Evolutionary conservation across 495 filamentous ascomycete species (phyloP).

Genomic region (Lineolata rhizophorae): DNA sequence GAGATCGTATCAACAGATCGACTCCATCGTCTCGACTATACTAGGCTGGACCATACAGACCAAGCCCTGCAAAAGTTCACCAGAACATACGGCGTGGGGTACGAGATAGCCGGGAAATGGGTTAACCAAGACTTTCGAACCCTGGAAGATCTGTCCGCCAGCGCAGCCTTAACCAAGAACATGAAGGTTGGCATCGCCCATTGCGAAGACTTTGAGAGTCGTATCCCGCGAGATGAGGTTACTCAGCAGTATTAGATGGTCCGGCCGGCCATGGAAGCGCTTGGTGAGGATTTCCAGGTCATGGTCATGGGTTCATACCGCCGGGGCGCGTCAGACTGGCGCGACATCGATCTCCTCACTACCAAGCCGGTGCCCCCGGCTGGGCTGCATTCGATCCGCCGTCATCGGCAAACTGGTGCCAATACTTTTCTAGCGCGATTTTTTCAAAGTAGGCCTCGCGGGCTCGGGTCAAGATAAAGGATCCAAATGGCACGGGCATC

Average conservation of each 20-base stretch:
- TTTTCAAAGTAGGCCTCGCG: conserved; percentile 34
- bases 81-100: conserved; percentile 62
- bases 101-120: conserved; percentile 52
- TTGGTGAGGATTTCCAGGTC: conserved; percentile 44
- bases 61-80: conserved; percentile 42
- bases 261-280: conserved; percentile 29
- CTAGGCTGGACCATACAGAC: conserved; percentile 41
- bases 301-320: conserved; percentile 74
- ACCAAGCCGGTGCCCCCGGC: conserved; percentile 41
- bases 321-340: conserved; percentile 46
- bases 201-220: conserved; percentile 61
- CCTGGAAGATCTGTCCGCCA: conserved; percentile 44
- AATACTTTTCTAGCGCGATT: conserved; percentile 33
- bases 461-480: conserved; percentile 23
- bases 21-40: conserved; percentile 50
- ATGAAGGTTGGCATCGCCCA: conserved; percentile 64
- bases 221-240: conserved; percentile 68
- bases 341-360: conserved; percentile 75
- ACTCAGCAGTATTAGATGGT: conserved; percentile 46
- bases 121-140: conserved; percentile 52
- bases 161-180: conserved; percentile 43
- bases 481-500: conserved; percentile 87
- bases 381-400: conserved; percentile 34
- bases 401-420: conserved; percentile 44
- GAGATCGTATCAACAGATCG: conserved; percentile 66